Evolutionary conservation across 345 rosid genomes (phyloP), one percentile per base, ranked within the genome.

Genomic region (Balakata baccata): DNA sequence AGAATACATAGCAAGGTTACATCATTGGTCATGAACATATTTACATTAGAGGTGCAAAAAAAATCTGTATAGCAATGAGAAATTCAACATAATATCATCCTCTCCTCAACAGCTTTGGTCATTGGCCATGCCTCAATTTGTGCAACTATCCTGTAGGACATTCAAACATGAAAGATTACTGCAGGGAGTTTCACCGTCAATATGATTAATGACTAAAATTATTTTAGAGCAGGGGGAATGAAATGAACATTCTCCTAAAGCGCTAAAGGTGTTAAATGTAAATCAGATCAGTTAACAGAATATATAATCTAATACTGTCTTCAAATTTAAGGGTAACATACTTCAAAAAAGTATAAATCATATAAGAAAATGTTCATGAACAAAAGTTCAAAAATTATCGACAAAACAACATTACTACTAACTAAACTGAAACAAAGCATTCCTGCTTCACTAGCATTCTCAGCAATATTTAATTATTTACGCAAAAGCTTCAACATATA

Each of bases 131-230:
- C 14, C 43, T n/a, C 37, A 12, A 5, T 17, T 14, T 9, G 37
- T 22, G 14, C 52, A 20, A 65, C 11, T 43, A 65, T 45, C 29
- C 17, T 65, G 18, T 66, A 45, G 18, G 50, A 46, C 38, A 29
- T 13, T 7, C 56, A 11, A 2, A 67, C 13, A 3, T 49, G n/a
- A 50, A 13, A 67, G 6, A 49, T 29, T 50, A 67, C 20, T 14
- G 22, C 29, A n/a, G 38, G 38, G 64, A 59, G 39, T 59, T 25
- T 62, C 58, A 49, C 43, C 12, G 49, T 41, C 23, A 45, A 43
- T 6, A 45, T 43, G 17, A 93, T 91, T 77, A 95, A 93, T 80
- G 17, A 22, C 66, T 20, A 38, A 17, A 63, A 9, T 18, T 63
- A 58, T 4, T 37, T 18, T 38, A 16, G 66, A 20, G 11, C 0